These are phyloP conservation scores for Phytophthora pisi DNA, from an alignment of 352 stramenopile species.

Conservation along the genomic window DNA sequence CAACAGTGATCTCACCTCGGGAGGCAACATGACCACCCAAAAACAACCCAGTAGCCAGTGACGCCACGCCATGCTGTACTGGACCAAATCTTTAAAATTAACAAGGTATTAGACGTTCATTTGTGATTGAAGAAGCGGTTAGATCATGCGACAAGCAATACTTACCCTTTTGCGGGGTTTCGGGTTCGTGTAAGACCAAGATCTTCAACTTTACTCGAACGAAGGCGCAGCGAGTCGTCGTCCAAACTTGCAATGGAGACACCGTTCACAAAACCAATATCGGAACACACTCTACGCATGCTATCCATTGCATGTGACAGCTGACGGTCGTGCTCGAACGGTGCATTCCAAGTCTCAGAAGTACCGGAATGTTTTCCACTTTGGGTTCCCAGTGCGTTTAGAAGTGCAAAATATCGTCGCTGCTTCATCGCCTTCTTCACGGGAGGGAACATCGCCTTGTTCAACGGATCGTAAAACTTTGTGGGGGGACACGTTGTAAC, in stretches of 20 bases:
- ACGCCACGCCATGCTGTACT: slow-evolving; percentile 11
- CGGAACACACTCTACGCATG: slow-evolving; percentile 4
- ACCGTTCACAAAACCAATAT: slow-evolving; percentile 10
- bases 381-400: slow-evolving; percentile 3
- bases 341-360: slow-evolving; percentile 4
- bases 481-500: slow-evolving; percentile 3
- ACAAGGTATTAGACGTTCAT: neutral
- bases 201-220: slow-evolving; percentile 6
- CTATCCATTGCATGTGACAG: neutral
- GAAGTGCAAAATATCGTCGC: slow-evolving; percentile 1
- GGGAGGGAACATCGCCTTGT: slow-evolving; percentile 1
- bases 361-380: neutral
- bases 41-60: slow-evolving; percentile 8
- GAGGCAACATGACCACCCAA: slow-evolving; percentile 3
- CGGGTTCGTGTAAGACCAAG: slow-evolving; percentile 2
- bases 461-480: neutral
- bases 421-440: slow-evolving; percentile 1
- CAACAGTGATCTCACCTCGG: neutral
- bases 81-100: neutral
- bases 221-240: slow-evolving; percentile 6
- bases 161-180: slow-evolving; percentile 9
- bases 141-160: neutral
- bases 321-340: neutral
- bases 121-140: neutral
- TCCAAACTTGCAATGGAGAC: slow-evolving; percentile 9